Evolutionary conservation across 2,329 filamentous ascomycete species (phyloP), one percentile per base, ranked within the genome.

Genomic region (Claviceps fusiformis): DNA sequence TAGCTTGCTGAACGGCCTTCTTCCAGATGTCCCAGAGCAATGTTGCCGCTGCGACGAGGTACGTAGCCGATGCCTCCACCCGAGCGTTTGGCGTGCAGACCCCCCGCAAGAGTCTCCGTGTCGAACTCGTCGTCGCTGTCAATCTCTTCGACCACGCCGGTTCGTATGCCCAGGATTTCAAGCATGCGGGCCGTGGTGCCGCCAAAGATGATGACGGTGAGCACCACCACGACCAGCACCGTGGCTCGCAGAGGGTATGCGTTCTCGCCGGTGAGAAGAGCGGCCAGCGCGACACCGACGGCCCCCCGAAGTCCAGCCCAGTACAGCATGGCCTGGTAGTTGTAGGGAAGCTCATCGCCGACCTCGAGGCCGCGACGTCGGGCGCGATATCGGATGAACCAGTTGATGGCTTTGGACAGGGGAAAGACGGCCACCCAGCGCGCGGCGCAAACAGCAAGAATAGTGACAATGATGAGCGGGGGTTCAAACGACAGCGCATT

Each of bases 261-360:
- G 65, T 95, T 93, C 54, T 84, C 82, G 49, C 91, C 93, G 0
- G 82, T 85, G 50, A 98, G 78, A 31, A 95, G 86, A 27, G 92
- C 92, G 37, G 93, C 93, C 50, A 98, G 77, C 1, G 93, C 93
- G 41, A 98, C 93, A 56, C 93, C 93, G 62, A 98, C 93, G 50
- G 93, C 93, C 63, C 93, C 93, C 59, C 93, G 88, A 35, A 98
- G 78, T 31, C 93, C 93, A 17, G 93, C 93, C 93, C 93, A 98
- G 73, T 95, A 98, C n/a, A 98, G 81, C 93, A 98, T 97, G n/a
- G 87, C 90, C 70, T 97, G 93, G 70, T 97, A 95, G 62, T 89
- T 89, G 66, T 90, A 95, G 0, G 93, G 93, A 41, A 98, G 74
- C 69, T 97, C 93, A 60, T 97, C 92, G 17, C 82, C 81, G 5